Evolutionary conservation across 352 stramenopile species (phyloP).

Genomic region (Phytophthora colocasiae): DNA sequence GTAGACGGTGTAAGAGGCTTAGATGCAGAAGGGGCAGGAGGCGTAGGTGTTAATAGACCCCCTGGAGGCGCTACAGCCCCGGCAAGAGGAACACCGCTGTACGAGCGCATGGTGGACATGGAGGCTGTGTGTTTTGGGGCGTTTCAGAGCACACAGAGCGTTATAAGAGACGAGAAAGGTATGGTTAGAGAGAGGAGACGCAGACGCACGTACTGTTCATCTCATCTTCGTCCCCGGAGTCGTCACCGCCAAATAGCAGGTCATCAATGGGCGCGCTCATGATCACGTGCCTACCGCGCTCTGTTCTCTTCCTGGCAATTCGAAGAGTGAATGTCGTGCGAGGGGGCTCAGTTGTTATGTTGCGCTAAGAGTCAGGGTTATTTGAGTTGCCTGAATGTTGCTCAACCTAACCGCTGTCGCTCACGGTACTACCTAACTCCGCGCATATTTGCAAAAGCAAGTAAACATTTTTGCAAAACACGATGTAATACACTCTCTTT

Average conservation of each 20-base stretch:
- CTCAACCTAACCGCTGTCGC: too few relatives aligned
- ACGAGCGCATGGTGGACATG: conserved; percentile 48
- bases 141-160: conserved; percentile 15
- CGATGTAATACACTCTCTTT: too few relatives aligned
- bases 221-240: conserved; percentile 83
- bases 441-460: too few relatives aligned
- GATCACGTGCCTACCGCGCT: conserved; percentile 3
- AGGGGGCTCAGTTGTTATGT: not conserved
- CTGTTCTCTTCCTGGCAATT: conserved; percentile 27
- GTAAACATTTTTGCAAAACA: too few relatives aligned
- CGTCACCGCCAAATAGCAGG: conserved; percentile 81
- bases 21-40: not conserved
- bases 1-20: conserved; percentile 23
- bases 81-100: conserved; percentile 38
- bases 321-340: conserved; percentile 14
- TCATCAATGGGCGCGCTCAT: conserved; percentile 90
- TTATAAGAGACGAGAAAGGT: conserved; percentile 11
- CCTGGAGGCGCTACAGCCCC: conserved; percentile 32
- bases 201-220: conserved; percentile 58
- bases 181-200: conserved; percentile 7
- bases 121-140: conserved; percentile 19
- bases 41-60: conserved; percentile 28
- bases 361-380: not conserved
- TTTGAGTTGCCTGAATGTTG: not conserved
- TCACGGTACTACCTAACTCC: too few relatives aligned